These are phyloP conservation scores for Dendrobium chrysotoxum DNA, from an alignment of 106 monocot genomes.

Conservation along the genomic window DNA sequence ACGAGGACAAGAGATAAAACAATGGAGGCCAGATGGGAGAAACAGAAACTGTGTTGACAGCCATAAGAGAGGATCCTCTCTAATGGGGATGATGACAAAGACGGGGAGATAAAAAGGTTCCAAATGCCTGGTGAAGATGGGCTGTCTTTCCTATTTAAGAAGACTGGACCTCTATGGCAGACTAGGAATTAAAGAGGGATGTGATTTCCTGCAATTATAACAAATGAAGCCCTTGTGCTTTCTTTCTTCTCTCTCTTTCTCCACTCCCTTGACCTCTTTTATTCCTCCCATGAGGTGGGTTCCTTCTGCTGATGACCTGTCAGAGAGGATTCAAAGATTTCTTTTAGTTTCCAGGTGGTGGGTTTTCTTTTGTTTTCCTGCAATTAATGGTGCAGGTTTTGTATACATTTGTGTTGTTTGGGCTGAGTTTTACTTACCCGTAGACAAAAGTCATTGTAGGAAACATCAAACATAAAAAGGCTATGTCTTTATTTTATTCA, in stretches of 20 bases:
- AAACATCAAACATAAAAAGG: too few species aligned
- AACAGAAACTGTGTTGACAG: too few species aligned
- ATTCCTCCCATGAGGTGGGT: background rate
- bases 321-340: slow-evolving; percentile 26
- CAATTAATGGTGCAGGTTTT: slow-evolving; percentile 28
- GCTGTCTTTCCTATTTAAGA: slow-evolving; percentile 26
- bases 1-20: too few species aligned
- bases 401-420: slow-evolving; percentile 5
- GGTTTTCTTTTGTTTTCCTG: slow-evolving; percentile 3
- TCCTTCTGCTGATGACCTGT: slow-evolving; percentile 20
- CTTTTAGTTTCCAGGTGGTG: slow-evolving; percentile 25
- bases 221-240: background rate
- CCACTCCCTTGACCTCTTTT: slow-evolving; percentile 1
- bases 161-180: background rate
- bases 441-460: too few species aligned
- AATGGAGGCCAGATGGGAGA: too few species aligned
- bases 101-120: background rate
- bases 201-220: slow-evolving; percentile 5
- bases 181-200: slow-evolving; percentile 3
- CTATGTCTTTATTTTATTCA: too few species aligned
- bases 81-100: slow-evolving; percentile 14
- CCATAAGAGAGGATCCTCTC: too few species aligned
- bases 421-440: background rate
- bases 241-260: background rate
- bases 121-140: slow-evolving; percentile 7